Conservation (phyloP, 164 flowering plant genomes). For the Cinnamomum chago region DNA sequence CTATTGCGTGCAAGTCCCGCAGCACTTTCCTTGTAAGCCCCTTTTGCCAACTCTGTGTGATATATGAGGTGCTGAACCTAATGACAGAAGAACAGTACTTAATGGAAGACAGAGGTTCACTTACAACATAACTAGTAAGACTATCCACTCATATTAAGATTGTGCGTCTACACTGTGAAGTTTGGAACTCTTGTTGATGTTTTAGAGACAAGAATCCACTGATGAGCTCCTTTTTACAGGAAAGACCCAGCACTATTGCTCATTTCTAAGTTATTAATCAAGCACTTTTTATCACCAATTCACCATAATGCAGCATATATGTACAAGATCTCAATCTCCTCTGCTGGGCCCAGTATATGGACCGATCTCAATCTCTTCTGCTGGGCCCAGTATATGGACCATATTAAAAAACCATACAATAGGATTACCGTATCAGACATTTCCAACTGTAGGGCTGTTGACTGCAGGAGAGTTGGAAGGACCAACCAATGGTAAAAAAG, state of each 20-base stretch:
- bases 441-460: background rate
- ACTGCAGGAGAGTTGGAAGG: background rate
- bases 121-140: background rate
- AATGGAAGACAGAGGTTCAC: background rate
- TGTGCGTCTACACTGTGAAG: background rate
- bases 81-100: background rate
- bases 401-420: background rate
- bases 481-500: background rate
- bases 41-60: conserved; percentile 78
- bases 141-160: background rate
- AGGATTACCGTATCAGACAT: no score
- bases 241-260: background rate
- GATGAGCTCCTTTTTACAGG: background rate
- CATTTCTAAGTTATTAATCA: background rate
- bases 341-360: background rate
- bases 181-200: background rate
- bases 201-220: background rate
- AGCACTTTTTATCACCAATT: background rate
- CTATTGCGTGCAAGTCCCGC: conserved; percentile 59
- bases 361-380: background rate
- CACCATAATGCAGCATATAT: background rate
- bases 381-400: background rate
- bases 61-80: conserved; percentile 90
- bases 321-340: background rate
- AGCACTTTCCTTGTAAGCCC: conserved; percentile 58